Evolutionary conservation across 768 basidiomycete species (phyloP).

Genomic region (Leccinum ochraceum): DNA sequence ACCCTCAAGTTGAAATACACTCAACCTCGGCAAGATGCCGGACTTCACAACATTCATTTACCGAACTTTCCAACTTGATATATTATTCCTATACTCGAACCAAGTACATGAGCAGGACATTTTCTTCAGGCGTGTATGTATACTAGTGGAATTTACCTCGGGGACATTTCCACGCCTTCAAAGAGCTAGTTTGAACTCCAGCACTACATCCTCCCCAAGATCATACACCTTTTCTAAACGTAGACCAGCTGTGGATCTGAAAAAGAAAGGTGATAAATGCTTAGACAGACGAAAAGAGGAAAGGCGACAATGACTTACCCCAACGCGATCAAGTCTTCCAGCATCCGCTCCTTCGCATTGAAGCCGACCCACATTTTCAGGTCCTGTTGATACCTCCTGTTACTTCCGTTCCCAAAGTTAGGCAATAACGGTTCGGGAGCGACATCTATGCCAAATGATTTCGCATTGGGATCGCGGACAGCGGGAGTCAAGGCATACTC

Average conservation of each 20-base stretch:
- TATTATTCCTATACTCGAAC: no score
- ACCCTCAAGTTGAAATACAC: not conserved
- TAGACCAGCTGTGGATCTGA: conserved; percentile 21
- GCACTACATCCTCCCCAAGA: not conserved
- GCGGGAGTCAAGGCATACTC: conserved; percentile 21
- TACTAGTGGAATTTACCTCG: no score
- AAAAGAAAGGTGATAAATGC: not conserved
- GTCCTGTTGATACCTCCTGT: conserved; percentile 45
- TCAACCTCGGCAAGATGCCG: not conserved
- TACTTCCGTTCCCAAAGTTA: conserved; percentile 46
- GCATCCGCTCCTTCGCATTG: conserved; percentile 45
- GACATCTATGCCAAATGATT: conserved; percentile 19
- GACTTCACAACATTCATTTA: no score
- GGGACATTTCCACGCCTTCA: not conserved
- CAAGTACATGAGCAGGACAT: no score
- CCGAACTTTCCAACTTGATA: no score
- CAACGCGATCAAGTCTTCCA: conserved; percentile 41
- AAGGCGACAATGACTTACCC: conserved; percentile 19
- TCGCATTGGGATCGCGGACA: conserved; percentile 6
- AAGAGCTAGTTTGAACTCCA: conserved; percentile 10
- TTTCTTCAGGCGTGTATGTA: no score
- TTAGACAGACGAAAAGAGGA: not conserved
- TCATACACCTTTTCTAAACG: conserved; percentile 23
- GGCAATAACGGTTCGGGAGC: conserved; percentile 49
- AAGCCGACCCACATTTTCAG: conserved; percentile 45